Base-by-base conservation (phyloP, 2,329 filamentous ascomycete species). In the Colletotrichum higginsianum region DNA sequence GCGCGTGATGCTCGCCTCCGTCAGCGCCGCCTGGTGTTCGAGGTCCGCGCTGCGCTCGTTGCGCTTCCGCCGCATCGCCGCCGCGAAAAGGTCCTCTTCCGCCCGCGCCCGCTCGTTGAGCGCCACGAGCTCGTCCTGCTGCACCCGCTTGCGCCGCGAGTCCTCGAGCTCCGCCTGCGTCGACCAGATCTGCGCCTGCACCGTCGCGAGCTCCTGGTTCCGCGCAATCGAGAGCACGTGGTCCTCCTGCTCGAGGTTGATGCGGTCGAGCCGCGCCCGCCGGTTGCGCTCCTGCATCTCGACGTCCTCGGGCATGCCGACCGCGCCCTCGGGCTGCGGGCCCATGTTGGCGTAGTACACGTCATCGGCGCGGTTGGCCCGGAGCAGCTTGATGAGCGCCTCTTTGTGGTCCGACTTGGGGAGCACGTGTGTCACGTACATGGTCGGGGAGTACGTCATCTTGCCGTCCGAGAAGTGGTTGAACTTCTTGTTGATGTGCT, bases 381-480 rank as follows among this genome's bases (percentile, higher is more conserved):
- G 83, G 30, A 90, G 83, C 2, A 90, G 80, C 1, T 76, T 75
- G 42, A 89, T 75, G 2, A 90, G 84, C 50, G 84, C 78, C 0
- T 83, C 78, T 8, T 81, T 82, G 15, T 75, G 67, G 26, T 85
- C 83, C 2, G 82, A 81, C 5, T 81, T 76, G 0, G 80, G 77
- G 7, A 89, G 75, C 1, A 89, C 77, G 53, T 85, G 86, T 46
- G 79, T 75, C 23, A 91, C 84, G 77, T 92, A 93, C 82, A 90
- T 91, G 4, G 90, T 89, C 0, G 91, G 88, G 0, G 91, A 93
- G 79, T 91, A 93, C 1, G 86, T 89, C 74, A 86, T 85, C 6
- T 82, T 84, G 30, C 86, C 86, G 52, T 87, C 82, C 1, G 80
- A 86, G 79, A 85, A 90, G 71, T 85, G 81, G 74, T 91, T 90